These are phyloP conservation scores for Acanthamoeba sp. DNA, from an alignment of 208 protist species.

Conservation along the genomic window DNA sequence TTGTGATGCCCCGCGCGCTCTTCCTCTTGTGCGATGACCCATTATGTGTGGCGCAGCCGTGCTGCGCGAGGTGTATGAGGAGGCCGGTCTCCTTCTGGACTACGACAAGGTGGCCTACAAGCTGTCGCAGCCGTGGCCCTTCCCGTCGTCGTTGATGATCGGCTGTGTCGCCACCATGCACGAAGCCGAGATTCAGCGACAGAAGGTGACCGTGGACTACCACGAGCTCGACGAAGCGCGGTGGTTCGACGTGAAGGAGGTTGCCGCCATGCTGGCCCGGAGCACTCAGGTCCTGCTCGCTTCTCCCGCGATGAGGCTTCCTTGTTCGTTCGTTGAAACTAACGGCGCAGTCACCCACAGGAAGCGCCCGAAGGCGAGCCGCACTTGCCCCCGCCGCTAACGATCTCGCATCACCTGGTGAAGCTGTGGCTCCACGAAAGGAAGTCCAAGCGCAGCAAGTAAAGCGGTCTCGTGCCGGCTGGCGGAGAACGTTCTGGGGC, in stretches of 20 bases:
- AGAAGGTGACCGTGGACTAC: constrained; percentile 16
- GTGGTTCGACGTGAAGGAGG: constrained; percentile 53
- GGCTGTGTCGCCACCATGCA: constrained; percentile 9
- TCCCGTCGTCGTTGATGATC: constrained; percentile 31
- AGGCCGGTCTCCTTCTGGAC: constrained; percentile 5
- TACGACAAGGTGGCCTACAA: constrained; percentile 48
- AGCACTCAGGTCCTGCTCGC: neutral
- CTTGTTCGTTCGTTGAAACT: neutral
- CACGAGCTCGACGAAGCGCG: constrained; percentile 45
- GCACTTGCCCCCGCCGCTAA: constrained; percentile 10
- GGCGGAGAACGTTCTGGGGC: no score
- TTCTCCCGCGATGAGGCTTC: no score
- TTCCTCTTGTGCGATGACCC: neutral
- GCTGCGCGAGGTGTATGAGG: constrained; percentile 23
- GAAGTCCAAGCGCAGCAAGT: neutral
- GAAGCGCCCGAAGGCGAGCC: neutral
- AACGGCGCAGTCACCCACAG: neutral
- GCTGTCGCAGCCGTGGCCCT: constrained; percentile 47
- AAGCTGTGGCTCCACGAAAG: constrained; percentile 43
- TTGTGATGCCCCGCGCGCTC: neutral
- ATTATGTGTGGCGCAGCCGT: neutral
- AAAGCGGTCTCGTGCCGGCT: neutral
- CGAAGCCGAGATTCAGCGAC: constrained; percentile 42
- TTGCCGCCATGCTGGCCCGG: constrained; percentile 1
- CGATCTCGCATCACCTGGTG: constrained; percentile 25